Conservation (phyloP, 2,329 filamentous ascomycete species). For the Monosporascus ibericus region DNA sequence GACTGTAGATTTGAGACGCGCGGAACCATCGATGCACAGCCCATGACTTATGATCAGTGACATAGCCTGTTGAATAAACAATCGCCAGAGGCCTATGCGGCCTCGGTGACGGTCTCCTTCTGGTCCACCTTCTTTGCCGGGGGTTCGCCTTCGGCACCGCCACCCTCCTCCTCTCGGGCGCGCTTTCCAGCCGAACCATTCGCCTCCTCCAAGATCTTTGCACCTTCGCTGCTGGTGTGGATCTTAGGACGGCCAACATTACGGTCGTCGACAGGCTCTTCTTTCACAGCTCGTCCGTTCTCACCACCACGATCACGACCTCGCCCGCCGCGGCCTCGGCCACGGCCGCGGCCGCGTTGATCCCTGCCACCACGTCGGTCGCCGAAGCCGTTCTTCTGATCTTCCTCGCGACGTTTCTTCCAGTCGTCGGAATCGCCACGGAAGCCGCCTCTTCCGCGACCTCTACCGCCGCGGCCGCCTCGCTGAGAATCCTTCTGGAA, state of each 20-base stretch:
- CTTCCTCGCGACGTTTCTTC: conserved; percentile 58
- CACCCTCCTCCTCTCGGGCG: conserved; percentile 44
- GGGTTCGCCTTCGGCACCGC: conserved; percentile 31
- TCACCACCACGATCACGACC: conserved; percentile 33
- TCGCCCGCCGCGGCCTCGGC: conserved; percentile 32
- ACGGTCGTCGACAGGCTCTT: conserved; percentile 20
- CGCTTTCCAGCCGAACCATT: conserved; percentile 41
- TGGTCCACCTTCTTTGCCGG: conserved; percentile 58
- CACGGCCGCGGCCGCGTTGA: conserved; percentile 29
- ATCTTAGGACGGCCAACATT: conserved; percentile 36
- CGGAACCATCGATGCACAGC: neutral
- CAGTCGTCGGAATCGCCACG: conserved; percentile 50
- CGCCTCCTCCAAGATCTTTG: conserved; percentile 27
- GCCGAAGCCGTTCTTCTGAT: conserved; percentile 55
- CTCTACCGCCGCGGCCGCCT: conserved; percentile 33
- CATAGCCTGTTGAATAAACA: neutral
- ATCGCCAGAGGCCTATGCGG: conserved; percentile 5
- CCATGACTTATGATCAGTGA: neutral
- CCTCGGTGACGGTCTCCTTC: conserved; percentile 32
- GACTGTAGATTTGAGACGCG: neutral
- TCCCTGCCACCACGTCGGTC: conserved; percentile 36
- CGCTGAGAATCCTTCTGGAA: conserved; percentile 26
- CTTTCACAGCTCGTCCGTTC: conserved; percentile 26
- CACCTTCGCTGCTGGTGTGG: conserved; percentile 36
- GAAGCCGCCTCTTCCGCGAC: conserved; percentile 30